Conservation (phyloP, 1,139 yeast species). For the Geotrichum restrictum region DNA sequence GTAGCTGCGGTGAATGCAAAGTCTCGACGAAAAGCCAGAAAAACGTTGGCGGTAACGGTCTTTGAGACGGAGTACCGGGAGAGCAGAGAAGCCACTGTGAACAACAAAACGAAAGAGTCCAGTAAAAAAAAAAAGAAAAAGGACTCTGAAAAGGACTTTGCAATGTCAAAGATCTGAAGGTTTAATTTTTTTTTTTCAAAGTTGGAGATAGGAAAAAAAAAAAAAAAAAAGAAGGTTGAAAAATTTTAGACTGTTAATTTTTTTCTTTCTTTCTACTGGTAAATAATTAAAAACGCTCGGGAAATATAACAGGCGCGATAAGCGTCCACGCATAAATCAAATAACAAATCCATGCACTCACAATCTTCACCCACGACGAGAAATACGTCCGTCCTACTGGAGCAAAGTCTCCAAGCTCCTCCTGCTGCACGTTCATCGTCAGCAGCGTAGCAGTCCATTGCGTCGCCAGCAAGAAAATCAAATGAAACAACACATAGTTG, state of each 20-base stretch:
- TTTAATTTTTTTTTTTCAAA: too few relatives aligned
- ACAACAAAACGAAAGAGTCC: background rate
- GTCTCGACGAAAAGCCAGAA: too few relatives aligned
- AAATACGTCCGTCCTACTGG: conserved; percentile 98
- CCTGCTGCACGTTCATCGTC: conserved; percentile 85
- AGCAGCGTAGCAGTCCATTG: conserved; percentile 94
- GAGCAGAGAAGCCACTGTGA: background rate
- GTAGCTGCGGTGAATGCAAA: too few relatives aligned
- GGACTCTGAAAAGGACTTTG: too few relatives aligned
- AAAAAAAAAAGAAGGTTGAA: background rate
- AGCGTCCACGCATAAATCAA: conserved; percentile 84
- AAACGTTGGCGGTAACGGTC: background rate
- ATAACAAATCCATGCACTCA: conserved; percentile 90
- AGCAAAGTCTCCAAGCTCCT: conserved; percentile 80
- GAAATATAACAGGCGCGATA: conserved; percentile 83
- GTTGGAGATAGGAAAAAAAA: too few relatives aligned
- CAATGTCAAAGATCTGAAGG: too few relatives aligned
- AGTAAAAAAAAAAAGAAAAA: background rate
- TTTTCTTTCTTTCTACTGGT: background rate
- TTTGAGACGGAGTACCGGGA: background rate
- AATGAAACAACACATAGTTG: conserved; percentile 83
- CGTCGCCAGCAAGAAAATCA: conserved; percentile 90
- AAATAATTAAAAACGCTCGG: conserved; percentile 62
- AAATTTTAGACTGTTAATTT: too few relatives aligned
- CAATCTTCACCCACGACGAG: conserved; percentile 89